Base-by-base conservation (phyloP, 75 land plant species). In the Azolla pinnata region DNA sequence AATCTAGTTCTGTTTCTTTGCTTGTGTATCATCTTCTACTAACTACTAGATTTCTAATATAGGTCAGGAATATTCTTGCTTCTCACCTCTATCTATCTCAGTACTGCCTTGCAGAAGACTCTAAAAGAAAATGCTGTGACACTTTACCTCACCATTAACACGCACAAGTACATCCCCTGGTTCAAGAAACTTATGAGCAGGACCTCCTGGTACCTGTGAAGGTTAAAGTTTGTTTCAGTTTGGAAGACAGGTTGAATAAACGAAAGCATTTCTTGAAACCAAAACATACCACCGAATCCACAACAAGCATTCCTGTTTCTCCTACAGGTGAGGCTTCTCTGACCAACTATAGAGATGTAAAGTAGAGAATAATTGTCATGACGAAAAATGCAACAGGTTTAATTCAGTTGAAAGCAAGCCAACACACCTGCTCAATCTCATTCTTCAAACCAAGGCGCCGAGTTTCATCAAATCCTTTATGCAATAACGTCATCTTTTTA, bases 291-390 rank as follows among this genome's bases (percentile, higher is more conserved):
- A 84, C 93, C 58, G 93, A 84, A 48, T 90, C 97, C 49, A 90
- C 93, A 35, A 90, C 97, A 52, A 90, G 88, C 93, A 90, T 87
- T 70, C 97, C 97, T 29, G 93, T 90, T 69, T 90, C 97, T 0
- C 60, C 68, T 1, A 48, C 47, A 50, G 78, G 78, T 44, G 88
- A 87, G 14, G 79, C 88, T 50, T 76, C 63, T 25, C 97, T 74
- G 27, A 87, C 93, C 75, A 81, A 61, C 88, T 90, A 79, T 58
- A 19, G 3, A 24, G 17, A 33, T n/a, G n/a, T n/a, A n/a, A n/a
- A n/a, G n/a, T n/a, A n/a, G n/a, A n/a, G n/a, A n/a, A n/a, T n/a
- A n/a, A n/a, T n/a, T n/a, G n/a, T n/a, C n/a, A n/a, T n/a, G n/a
- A n/a, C n/a, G n/a, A n/a, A n/a, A n/a, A n/a, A n/a, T n/a, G n/a